Percentiles rank a stretch among this genome's conserved stretches.
Evolutionary conservation across 1,139 yeast species (phyloP).

Genomic region (Kurtzmaniella quercitrusa): DNA sequence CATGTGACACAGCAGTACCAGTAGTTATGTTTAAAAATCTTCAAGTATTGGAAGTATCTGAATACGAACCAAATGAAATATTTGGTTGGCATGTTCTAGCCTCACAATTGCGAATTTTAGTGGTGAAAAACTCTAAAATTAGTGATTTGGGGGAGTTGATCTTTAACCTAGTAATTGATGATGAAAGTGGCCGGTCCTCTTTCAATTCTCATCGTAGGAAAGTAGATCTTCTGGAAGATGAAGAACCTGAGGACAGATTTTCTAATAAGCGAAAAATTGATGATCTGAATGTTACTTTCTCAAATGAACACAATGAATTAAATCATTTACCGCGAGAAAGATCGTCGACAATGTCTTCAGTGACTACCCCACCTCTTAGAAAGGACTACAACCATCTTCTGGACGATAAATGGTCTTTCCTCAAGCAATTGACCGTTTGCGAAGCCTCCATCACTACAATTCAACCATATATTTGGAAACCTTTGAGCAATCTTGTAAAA

Average conservation of each 20-base stretch:
- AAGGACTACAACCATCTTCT: constrained; percentile 24
- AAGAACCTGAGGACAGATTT: constrained; percentile 17
- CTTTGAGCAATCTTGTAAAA: constrained; percentile 48
- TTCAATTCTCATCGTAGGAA: constrained; percentile 23
- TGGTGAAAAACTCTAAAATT: constrained; percentile 48
- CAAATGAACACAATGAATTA: constrained; percentile 3
- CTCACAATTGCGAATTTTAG: constrained; percentile 52
- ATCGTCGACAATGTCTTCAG: constrained; percentile 5
- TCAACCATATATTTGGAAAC: constrained; percentile 43
- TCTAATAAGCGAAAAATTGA: constrained; percentile 20
- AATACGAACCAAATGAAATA: constrained; percentile 60
- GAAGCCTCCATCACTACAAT: constrained; percentile 51
- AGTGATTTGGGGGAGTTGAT: constrained; percentile 48
- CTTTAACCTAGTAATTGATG: constrained; percentile 51
- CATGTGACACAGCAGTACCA: constrained; percentile 69
- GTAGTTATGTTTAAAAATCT: constrained; percentile 55
- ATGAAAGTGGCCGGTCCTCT: constrained; percentile 45
- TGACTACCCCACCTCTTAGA: background rate
- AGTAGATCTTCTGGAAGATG: constrained; percentile 5
- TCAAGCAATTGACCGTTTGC: constrained; percentile 54
- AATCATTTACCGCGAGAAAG: constrained; percentile 5
- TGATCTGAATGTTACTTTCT: constrained; percentile 5
- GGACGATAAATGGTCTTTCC: constrained; percentile 47
- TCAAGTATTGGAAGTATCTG: constrained; percentile 56
- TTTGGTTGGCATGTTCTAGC: constrained; percentile 62